phyloP scores from a whole-genome alignment of 495 filamentous ascomycete species.

The Penicillium robsamsonii region DNA sequence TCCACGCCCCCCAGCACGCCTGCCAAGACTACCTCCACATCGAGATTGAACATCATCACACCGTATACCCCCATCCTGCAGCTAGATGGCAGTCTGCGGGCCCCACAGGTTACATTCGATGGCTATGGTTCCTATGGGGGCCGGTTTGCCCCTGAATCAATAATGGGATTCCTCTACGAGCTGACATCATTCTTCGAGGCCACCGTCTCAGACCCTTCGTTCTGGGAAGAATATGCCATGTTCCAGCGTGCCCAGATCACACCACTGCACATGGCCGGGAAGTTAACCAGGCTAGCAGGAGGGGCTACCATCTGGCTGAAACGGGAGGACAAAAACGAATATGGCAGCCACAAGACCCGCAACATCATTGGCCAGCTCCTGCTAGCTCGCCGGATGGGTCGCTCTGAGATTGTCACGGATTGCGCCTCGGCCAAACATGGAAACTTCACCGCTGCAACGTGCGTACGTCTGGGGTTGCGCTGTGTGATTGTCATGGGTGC shows the following conservation, averaged over 20 bases:
- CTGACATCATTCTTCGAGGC: slow-evolving; percentile 32
- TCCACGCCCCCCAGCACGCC: slow-evolving; percentile 12
- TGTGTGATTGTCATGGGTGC: slow-evolving; percentile 34
- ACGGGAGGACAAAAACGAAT: slow-evolving; percentile 32
- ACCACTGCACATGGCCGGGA: slow-evolving; percentile 27
- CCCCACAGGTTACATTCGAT: slow-evolving; percentile 25
- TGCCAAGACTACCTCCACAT: slow-evolving; percentile 9
- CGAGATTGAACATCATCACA: slow-evolving; percentile 14
- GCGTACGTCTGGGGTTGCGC: slow-evolving; percentile 29
- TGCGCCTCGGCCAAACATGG: slow-evolving; percentile 36
- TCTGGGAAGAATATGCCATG: slow-evolving; percentile 31
- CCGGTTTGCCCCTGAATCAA: slow-evolving; percentile 34
- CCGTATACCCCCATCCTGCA: slow-evolving; percentile 29
- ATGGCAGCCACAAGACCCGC: slow-evolving; percentile 32
- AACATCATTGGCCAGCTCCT: slow-evolving; percentile 37
- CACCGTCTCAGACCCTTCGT: slow-evolving; percentile 29
- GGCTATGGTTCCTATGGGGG: slow-evolving; percentile 35
- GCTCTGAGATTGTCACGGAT: slow-evolving; percentile 33
- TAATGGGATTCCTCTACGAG: slow-evolving; percentile 32
- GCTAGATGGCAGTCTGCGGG: slow-evolving; percentile 22
- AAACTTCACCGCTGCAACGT: slow-evolving; percentile 33
- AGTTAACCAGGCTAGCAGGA: slow-evolving; percentile 23
- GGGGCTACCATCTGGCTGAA: slow-evolving; percentile 39
- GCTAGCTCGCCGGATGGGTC: slow-evolving; percentile 31
- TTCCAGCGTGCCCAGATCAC: slow-evolving; percentile 24